Percentiles rank a stretch among this genome's conserved stretches.
Evolutionary conservation across 2,329 filamentous ascomycete species (phyloP).

Genomic region (Fusarium tjaetaba): DNA sequence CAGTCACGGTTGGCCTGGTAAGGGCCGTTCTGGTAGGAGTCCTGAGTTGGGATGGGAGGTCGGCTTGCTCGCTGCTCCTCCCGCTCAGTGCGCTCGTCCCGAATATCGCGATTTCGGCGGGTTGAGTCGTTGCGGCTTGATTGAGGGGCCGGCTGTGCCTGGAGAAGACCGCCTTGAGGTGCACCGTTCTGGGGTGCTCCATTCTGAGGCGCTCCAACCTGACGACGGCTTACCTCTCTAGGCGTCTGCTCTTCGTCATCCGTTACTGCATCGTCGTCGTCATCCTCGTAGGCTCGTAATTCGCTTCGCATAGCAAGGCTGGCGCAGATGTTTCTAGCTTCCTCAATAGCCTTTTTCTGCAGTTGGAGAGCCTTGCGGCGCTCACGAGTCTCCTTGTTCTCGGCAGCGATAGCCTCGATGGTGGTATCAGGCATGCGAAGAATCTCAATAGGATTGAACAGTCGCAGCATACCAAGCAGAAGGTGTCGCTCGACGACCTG

Average conservation of each 20-base stretch:
- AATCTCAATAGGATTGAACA: conserved; percentile 64
- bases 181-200: conserved; percentile 23
- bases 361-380: conserved; percentile 58
- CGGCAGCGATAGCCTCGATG: conserved; percentile 61
- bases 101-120: conserved; percentile 38
- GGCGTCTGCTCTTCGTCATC: conserved; percentile 46
- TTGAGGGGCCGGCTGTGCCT: conserved; percentile 22
- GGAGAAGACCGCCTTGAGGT: conserved; percentile 27
- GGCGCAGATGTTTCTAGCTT: conserved; percentile 60
- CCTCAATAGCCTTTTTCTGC: conserved; percentile 62
- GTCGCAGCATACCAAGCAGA: conserved; percentile 60
- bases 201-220: conserved; percentile 31
- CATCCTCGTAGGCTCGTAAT: conserved; percentile 53
- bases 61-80: conserved; percentile 36
- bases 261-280: conserved; percentile 46
- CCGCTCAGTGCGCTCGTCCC: conserved; percentile 35
- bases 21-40: conserved; percentile 30
- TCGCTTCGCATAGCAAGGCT: conserved; percentile 64
- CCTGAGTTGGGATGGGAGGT: conserved; percentile 35
- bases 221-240: conserved; percentile 24
- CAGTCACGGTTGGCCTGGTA: conserved; percentile 44
- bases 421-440: conserved; percentile 56
- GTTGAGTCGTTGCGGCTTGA: conserved; percentile 33
- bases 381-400: conserved; percentile 64
- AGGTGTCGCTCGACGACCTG: conserved; percentile 63